phyloP scores from a whole-genome alignment of 805 yeast genomes.

The Metschnikowia dekortorum region DNA sequence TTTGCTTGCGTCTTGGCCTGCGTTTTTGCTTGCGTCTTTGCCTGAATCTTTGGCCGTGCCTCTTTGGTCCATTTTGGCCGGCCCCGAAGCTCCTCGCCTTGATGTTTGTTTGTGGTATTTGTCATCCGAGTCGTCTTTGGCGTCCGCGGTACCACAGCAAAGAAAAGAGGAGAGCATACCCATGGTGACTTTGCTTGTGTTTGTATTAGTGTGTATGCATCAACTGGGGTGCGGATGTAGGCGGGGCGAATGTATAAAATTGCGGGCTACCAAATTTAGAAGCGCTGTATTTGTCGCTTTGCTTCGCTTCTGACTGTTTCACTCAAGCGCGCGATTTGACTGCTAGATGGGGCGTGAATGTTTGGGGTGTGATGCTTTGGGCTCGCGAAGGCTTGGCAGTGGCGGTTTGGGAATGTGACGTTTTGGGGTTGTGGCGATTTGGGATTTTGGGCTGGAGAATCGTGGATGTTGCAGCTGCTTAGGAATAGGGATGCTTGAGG shows the following conservation, averaged over 20 bases:
- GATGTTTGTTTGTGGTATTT: constrained; percentile 22
- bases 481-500: too few species aligned
- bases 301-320: not conserved
- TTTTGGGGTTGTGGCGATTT: too few species aligned
- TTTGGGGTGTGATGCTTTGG: too few species aligned
- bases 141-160: constrained; percentile 33
- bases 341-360: too few species aligned
- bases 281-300: not conserved
- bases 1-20: not conserved
- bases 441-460: too few species aligned
- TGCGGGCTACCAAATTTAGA: not conserved
- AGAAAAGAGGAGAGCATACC: constrained; percentile 31
- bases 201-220: not conserved
- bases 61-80: not conserved
- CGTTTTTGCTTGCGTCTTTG: too few species aligned
- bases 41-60: not conserved
- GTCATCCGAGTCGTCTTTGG: constrained; percentile 30
- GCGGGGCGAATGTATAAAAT: not conserved
- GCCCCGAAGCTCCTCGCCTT: constrained; percentile 2
- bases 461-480: too few species aligned
- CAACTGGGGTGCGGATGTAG: not conserved
- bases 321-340: too few species aligned
- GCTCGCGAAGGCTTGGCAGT: too few species aligned
- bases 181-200: constrained; percentile 14
- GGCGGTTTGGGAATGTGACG: too few species aligned